Evolutionary conservation across 768 basidiomycete species (phyloP).

Genomic region (Chalciporus pseudorubinellus): DNA sequence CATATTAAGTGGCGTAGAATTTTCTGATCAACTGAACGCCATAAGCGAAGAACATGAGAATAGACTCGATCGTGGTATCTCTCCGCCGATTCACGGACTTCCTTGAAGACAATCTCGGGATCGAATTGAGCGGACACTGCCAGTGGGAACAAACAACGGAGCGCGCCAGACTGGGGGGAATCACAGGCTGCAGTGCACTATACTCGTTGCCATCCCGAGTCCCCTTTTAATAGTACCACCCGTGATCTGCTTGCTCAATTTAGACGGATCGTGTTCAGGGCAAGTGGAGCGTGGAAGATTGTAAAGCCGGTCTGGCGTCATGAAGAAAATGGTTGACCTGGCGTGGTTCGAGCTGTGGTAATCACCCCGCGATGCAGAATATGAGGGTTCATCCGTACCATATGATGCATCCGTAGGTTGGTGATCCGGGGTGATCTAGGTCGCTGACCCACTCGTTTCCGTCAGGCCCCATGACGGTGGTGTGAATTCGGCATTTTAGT

Average conservation of each 20-base stretch:
- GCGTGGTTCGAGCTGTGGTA: not conserved
- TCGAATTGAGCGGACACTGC: conserved; percentile 27
- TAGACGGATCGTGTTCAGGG: not conserved
- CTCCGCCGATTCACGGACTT: not conserved
- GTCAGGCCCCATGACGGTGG: too few species aligned
- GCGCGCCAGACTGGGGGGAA: not conserved
- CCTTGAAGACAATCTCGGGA: not conserved
- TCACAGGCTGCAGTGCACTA: not conserved
- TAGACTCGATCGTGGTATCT: conserved; percentile 17
- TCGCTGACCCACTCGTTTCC: not conserved
- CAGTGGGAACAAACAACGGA: conserved; percentile 10
- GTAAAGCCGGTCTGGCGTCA: not conserved
- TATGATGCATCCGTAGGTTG: too few species aligned
- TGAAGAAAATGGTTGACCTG: not conserved
- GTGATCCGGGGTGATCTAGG: too few species aligned
- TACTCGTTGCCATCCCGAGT: not conserved
- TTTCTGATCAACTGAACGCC: not conserved
- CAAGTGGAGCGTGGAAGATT: not conserved
- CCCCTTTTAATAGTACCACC: not conserved
- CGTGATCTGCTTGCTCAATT: not conserved
- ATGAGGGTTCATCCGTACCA: not conserved
- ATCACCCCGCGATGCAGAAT: not conserved
- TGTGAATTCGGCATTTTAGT: not conserved
- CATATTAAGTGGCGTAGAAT: conserved; percentile 12
- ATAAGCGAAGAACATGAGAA: conserved; percentile 24